phyloP scores from a whole-genome alignment of 2,329 filamentous ascomycete species.

The Aspergillus sp. region DNA sequence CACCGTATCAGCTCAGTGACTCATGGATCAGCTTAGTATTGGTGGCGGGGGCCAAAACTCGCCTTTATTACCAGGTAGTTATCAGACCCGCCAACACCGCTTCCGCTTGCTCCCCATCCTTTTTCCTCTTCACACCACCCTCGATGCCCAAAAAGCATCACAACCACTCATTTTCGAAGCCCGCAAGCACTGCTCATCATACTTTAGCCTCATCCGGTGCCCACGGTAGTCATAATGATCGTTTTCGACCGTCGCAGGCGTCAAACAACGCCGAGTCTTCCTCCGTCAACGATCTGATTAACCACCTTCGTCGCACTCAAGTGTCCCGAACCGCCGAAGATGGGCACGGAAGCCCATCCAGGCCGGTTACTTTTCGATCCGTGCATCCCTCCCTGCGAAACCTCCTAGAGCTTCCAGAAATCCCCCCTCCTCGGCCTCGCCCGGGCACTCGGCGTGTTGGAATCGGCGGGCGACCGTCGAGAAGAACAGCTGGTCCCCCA shows the following conservation, averaged over 20 bases:
- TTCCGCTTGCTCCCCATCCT: constrained; percentile 1
- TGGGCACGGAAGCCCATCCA: constrained; percentile 13
- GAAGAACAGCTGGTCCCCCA: constrained; percentile 46
- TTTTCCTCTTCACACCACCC: constrained; percentile 13
- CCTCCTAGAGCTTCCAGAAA: constrained; percentile 46
- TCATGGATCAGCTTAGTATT: too few relatives aligned
- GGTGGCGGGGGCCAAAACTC: too few relatives aligned
- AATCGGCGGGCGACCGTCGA: constrained; percentile 33
- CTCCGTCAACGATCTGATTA: constrained; percentile 50
- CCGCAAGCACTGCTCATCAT: constrained; percentile 40
- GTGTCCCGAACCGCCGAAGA: constrained; percentile 23
- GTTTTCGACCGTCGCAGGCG: constrained; percentile 17
- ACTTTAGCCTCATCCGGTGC: constrained; percentile 33
- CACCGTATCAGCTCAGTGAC: too few relatives aligned
- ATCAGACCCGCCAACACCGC: neutral
- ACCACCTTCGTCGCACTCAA: constrained; percentile 47
- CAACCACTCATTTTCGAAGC: constrained; percentile 39
- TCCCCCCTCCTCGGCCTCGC: constrained; percentile 43
- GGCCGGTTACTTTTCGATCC: constrained; percentile 32
- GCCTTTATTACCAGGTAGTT: too few relatives aligned
- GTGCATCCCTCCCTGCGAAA: constrained; percentile 47
- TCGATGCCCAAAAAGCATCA: constrained; percentile 51
- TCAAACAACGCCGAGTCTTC: constrained; percentile 23
- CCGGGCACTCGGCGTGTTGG: constrained; percentile 29
- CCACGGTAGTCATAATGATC: constrained; percentile 27